These are phyloP conservation scores for Aristolochia fimbriata DNA, from an alignment of 164 flowering plant genomes.

Conservation along the genomic window DNA sequence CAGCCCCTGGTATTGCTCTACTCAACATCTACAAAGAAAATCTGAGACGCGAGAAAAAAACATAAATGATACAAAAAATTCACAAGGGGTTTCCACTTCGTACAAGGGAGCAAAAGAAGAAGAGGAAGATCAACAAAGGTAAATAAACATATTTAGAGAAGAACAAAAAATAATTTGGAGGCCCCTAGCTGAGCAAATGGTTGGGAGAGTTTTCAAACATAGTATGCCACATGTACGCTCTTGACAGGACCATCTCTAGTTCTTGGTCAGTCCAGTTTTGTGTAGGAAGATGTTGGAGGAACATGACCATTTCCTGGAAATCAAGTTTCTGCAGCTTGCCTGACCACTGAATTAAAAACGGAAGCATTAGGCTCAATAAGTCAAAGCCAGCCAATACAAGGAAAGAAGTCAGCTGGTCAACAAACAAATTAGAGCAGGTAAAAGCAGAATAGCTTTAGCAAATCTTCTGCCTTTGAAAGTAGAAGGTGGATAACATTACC, in stretches of 20 bases:
- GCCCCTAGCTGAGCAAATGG: conserved; percentile 50
- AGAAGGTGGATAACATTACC: conserved; percentile 28
- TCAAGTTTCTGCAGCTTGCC: conserved; percentile 86
- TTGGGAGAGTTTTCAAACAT: conserved; percentile 91
- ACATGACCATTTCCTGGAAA: conserved; percentile 97
- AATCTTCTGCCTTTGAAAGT: background rate
- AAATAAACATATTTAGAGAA: background rate
- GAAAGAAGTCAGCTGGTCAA: too few relatives aligned
- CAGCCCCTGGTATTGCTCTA: too few relatives aligned
- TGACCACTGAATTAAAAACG: conserved; percentile 62
- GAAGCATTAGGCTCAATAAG: background rate
- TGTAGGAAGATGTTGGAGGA: conserved; percentile 93
- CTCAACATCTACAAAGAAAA: too few relatives aligned
- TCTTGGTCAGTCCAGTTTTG: conserved; percentile 72
- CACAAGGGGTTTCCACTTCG: too few relatives aligned
- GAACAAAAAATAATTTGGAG: background rate
- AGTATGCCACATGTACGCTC: conserved; percentile 96
- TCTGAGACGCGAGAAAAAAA: too few relatives aligned
- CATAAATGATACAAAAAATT: too few relatives aligned
- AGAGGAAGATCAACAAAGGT: background rate
- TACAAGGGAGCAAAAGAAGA: background rate
- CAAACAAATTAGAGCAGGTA: too few relatives aligned
- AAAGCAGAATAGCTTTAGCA: too few relatives aligned
- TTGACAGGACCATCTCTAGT: conserved; percentile 92
- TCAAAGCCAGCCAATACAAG: too few relatives aligned